phyloP scores from a whole-genome alignment of 2,329 filamentous ascomycete species.

The Lasiodiplodia gonubiensis region DNA sequence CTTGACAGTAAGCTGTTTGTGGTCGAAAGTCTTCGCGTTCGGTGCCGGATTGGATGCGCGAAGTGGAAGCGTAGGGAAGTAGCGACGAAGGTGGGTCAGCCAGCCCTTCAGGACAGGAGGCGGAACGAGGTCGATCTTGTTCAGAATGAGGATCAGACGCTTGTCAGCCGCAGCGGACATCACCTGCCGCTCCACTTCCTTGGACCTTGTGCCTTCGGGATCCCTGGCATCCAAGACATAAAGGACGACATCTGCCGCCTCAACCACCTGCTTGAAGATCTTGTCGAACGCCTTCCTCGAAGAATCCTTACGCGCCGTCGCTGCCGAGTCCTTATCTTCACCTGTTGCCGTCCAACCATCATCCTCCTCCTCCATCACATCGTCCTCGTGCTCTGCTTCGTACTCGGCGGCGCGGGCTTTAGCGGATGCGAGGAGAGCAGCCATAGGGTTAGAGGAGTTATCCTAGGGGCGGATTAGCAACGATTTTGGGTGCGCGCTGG shows the following conservation, averaged over 20 bases:
- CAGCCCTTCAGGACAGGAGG: conserved; percentile 81
- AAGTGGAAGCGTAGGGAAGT: conserved; percentile 89
- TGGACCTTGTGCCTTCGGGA: conserved; percentile 86
- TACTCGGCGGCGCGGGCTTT: conserved; percentile 78
- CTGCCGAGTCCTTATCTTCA: conserved; percentile 50
- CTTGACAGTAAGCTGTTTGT: conserved; percentile 85
- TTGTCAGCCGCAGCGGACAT: conserved; percentile 88
- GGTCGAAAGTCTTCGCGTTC: conserved; percentile 90
- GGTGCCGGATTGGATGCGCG: conserved; percentile 81
- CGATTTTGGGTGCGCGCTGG: conserved; percentile 25
- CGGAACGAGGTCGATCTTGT: conserved; percentile 94
- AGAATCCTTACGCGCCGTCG: conserved; percentile 54
- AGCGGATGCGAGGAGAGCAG: conserved; percentile 85
- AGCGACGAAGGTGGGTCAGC: conserved; percentile 82
- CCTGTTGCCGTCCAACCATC: conserved; percentile 57
- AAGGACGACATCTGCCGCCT: conserved; percentile 85
- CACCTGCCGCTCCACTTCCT: conserved; percentile 86
- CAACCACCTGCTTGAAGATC: conserved; percentile 91
- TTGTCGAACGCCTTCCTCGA: conserved; percentile 93
- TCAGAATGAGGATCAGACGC: conserved; percentile 86
- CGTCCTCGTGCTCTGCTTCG: conserved; percentile 67
- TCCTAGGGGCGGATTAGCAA: conserved; percentile 49
- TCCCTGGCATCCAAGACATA: conserved; percentile 94
- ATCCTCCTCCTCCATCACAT: conserved; percentile 63
- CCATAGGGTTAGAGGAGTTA: conserved; percentile 79